phyloP scores from a whole-genome alignment of 805 yeast species.

The Osmozyma mogii region DNA sequence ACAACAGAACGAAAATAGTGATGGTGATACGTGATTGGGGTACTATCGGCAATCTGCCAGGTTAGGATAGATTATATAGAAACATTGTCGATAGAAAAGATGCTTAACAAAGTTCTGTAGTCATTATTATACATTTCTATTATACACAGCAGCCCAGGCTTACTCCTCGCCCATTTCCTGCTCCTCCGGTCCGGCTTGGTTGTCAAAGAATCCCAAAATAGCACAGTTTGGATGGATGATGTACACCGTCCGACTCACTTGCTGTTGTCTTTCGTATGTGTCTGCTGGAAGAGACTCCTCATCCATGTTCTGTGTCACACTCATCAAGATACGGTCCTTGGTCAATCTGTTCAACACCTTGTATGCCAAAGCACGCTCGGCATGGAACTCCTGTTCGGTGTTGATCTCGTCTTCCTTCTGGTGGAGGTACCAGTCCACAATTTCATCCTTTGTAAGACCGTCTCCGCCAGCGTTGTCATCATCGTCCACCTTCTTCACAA shows the following conservation, averaged over 20 bases:
- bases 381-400: slow-evolving; percentile 61
- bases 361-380: slow-evolving; percentile 61
- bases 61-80: too few species aligned
- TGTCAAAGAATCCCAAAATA: slow-evolving; percentile 55
- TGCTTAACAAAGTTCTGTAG: too few species aligned
- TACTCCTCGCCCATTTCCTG: slow-evolving; percentile 3
- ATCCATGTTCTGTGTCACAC: slow-evolving; percentile 27
- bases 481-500: slow-evolving; percentile 58
- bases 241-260: slow-evolving; percentile 22
- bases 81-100: too few species aligned
- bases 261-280: slow-evolving; percentile 6
- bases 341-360: slow-evolving; percentile 80
- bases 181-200: slow-evolving; percentile 8
- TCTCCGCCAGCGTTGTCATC: slow-evolving; percentile 43
- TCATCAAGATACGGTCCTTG: slow-evolving; percentile 76
- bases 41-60: too few species aligned
- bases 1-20: too few species aligned
- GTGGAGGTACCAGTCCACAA: slow-evolving; percentile 75
- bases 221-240: slow-evolving; percentile 77
- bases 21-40: too few species aligned
- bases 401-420: slow-evolving; percentile 65
- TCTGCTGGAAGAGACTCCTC: slow-evolving; percentile 17
- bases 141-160: too few species aligned
- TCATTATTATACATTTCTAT: too few species aligned
- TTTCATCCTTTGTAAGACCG: slow-evolving; percentile 60